Evolutionary conservation across 2,329 filamentous ascomycete species (phyloP).

Genomic region (Exophiala sideris): DNA sequence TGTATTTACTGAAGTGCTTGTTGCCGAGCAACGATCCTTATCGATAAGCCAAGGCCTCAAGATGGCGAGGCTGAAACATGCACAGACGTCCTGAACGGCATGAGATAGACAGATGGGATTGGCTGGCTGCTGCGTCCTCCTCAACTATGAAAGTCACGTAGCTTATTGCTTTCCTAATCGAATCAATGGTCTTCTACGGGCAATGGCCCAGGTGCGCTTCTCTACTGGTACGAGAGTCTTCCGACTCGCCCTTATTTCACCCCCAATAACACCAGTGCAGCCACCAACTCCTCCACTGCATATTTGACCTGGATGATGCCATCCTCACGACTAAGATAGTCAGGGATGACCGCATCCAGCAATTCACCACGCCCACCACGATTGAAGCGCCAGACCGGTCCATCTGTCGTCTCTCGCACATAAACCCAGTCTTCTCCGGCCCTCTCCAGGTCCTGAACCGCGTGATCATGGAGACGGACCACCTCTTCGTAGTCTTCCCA

Average conservation of each 20-base stretch:
- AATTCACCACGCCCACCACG: not conserved
- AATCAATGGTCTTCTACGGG: too few species aligned
- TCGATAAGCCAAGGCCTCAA: not conserved
- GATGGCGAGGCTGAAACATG: too few species aligned
- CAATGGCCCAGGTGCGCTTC: too few species aligned
- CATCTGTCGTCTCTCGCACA: not conserved
- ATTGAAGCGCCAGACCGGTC: constrained; percentile 6
- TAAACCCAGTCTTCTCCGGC: not conserved
- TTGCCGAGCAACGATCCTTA: not conserved
- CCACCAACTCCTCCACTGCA: constrained; percentile 9
- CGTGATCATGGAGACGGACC: constrained; percentile 1
- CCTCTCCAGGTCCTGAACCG: constrained; percentile 4
- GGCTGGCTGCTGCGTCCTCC: too few species aligned
- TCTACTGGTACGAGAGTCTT: not conserved
- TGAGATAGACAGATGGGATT: too few species aligned
- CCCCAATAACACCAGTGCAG: constrained; percentile 11
- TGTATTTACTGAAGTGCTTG: not conserved
- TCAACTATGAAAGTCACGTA: too few species aligned
- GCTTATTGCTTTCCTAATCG: too few species aligned
- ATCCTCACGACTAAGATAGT: not conserved
- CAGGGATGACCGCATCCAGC: not conserved
- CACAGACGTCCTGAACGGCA: too few species aligned
- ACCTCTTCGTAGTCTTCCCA: constrained; percentile 4
- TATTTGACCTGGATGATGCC: not conserved
- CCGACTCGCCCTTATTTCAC: not conserved